Base-by-base conservation (phyloP, 164 flowering plant species). In the Macadamia tetraphylla region DNA sequence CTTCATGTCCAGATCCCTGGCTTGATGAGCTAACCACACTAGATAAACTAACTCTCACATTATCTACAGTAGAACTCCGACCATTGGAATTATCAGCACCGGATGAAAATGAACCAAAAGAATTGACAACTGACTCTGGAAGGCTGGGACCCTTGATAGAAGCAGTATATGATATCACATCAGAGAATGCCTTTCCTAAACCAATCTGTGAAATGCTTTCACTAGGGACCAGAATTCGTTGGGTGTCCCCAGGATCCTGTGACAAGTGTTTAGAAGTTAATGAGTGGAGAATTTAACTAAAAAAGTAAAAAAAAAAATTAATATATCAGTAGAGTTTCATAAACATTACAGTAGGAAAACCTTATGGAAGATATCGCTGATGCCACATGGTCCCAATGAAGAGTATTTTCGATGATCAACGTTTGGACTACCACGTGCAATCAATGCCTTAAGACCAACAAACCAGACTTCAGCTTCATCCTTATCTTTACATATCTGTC, bases 381-480 rank as follows among this genome's bases (percentile, higher is more conserved):
- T 74, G 35, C 82, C 88, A 76, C 52, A 69, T 64, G 82, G 71
- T 56, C 82, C 63, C 46, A 84, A 74, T 49, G 85, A 83, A 67
- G 82, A 67, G 68, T 49, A 70, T 73, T 81, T 82, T 67, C 75
- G 83, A 62, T 71, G 31, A 64, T 63, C 67, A 73, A 68, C 23
- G 63, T 51, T 76, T 29, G 88, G 73, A 79, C 88, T 81, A 30
- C 82, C 84, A 72, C 80, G 84, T 53, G 86, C 64, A 74, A 91
- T 84, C 73, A 94, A 73, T 64, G 91, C 91, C 72, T 87, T 94
- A 18, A 94, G 86, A 76, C 86, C 98, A 72, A 78, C 81, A 80
- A 94, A 83, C 98, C 98, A 94, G 58, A 91, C 89, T 82, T 93
- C 98, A 31, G 97, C 95, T 83, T 93, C 98, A 70, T 88, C 96